Evolutionary conservation across 2,329 filamentous ascomycete genomes (phyloP), one percentile per base, ranked within the genome.

Genomic region (Hymenoscyphus fraxineus): DNA sequence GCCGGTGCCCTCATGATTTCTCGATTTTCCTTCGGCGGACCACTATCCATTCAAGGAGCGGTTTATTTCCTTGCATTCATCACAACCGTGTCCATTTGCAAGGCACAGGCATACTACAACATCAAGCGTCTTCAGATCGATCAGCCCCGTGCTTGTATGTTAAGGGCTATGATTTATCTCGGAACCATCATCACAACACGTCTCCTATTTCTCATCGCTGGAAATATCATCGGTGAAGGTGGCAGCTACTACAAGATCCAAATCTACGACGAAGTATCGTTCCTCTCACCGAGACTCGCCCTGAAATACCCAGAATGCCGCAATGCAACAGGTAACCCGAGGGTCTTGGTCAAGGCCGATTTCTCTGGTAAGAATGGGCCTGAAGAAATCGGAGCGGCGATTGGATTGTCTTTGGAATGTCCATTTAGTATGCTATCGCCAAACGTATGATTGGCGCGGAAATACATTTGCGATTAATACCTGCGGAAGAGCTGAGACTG

Each of bases 61-160:
- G 72, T 81, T 0, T 80, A 80, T 0, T 61, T 80, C 0, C 70
- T 85, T 0, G 79, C 75, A 1, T 76, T 84, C 38, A 70, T 80
- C 9, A 83, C 83, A 1, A 73, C 81, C 0, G 67, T 73, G 1
- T 77, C 79, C 10, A 72, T 84, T 31, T 66, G 71, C 0, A 65
- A 87, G 55, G 82, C 84, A 0, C 81, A 87, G 55, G 82, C 84
- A 0, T 81, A 80, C 39, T 77, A 82, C 71, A 87, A 87, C 66
- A 81, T 88, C 73, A 87, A 84, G 72, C 76, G 78, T 1, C 73
- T 88, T 1, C 85, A 88, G 70, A 84, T 90, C 59, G 84, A 88
- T 39, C 81, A 88, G 69, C 86, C 88, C 66, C 79, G 86, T 1
- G 83, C 83, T 2, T 88, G 85, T 85, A 88, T 88, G 85, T 70